Base-by-base conservation (phyloP, 1,139 yeast genomes). In the Yamadazyma spencermartinsiae region DNA sequence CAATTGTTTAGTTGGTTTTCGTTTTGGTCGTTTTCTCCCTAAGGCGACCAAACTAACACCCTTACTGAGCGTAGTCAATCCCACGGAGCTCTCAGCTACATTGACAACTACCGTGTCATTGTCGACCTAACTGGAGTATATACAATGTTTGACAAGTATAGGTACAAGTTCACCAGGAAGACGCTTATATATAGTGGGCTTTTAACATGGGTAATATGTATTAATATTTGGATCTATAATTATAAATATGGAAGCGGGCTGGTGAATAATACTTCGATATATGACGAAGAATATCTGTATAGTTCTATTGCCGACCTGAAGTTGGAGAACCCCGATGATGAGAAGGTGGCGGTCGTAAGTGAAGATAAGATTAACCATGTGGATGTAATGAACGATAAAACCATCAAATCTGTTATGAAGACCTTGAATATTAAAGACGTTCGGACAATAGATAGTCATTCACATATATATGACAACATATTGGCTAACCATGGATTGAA, bases 401-500 rank as follows among this genome's bases (percentile, higher is more conserved):
- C 30, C 3, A 31, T 50, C 14, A 34, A 48, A 20, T 5, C 31
- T 2, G 19, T 48, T 4, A 38, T 40, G 8, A 40, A 41, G 20
- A 37, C 42, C 15, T 20, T 41, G 13, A 43, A 44, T 4, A 41
- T 57, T 12, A 41, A 41, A 16, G 62, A 58, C 36, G 24, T 23
- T 4, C 45, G 60, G 33, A 37, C 41, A 0, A 36, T 53, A 15
- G 58, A 53, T 33, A 41, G 44, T 21, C 61, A 60, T 40, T 54
- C 63, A 1, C 36, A 47, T 1, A 44, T 46, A 14, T 61, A 61
- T 40, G 56, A 59, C 35, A 25, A 36, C 1, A 53, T 63, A 7
- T 53, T 64, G 12, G 23, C 41, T 3, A 47, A 54, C 27, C 67
- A 63, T 40, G 51, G 52, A 4, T 38, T 62, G 6, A 42, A 43